Base-by-base conservation (phyloP, 163 green algal species). In the Scenedesmus sp. region DNA sequence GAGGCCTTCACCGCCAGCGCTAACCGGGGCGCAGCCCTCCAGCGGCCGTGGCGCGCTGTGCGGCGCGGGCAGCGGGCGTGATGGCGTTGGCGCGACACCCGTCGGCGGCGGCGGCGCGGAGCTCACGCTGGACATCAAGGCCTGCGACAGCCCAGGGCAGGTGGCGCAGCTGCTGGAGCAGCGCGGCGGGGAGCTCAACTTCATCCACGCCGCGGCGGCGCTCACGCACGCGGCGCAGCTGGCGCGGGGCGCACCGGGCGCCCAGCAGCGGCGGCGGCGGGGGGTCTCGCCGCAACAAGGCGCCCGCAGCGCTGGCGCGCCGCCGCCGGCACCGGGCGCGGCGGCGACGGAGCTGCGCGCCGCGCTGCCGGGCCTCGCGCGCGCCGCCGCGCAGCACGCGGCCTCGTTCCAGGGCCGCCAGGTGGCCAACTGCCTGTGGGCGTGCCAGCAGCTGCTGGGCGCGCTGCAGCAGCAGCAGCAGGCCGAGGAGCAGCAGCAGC, bases 171-270 rank as follows among this genome's bases (percentile, higher is more conserved):
- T 79, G 17, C 4, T 70, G 29, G 24, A 36, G 24, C 56, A 71
- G 36, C 29, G 70, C n/a, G 20, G n/a, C 2, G 28, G 20, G 3
- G 18, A 22, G n/a, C 62, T 79, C 71, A 79, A 79, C 57, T 71
- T 51, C 57, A 79, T 79, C 31, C 71, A 79, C 51, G 71, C 58
- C 45, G 57, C 71, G 31, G 71, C 71, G 39, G 71, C 71, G 70
- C 36, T 79, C 71, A 79, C 71, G 44, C 71, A 79, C 31, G 71
- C 71, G 36, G 71, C 57, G 17, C 71, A 79, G 31, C 71, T 79
- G 28, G 15, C 28, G 3, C 62, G 54, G 62, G 20, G 29, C 18
- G 4, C 7, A 14, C 63, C 4, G 28, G 42, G 60, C 31, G 48
- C 70, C 17, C 57, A 79, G 18, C 71, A 56, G 28, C 26, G 60